phyloP scores from a whole-genome alignment of 2,329 filamentous ascomycete species.

The Dryadomyces sulphureus region DNA sequence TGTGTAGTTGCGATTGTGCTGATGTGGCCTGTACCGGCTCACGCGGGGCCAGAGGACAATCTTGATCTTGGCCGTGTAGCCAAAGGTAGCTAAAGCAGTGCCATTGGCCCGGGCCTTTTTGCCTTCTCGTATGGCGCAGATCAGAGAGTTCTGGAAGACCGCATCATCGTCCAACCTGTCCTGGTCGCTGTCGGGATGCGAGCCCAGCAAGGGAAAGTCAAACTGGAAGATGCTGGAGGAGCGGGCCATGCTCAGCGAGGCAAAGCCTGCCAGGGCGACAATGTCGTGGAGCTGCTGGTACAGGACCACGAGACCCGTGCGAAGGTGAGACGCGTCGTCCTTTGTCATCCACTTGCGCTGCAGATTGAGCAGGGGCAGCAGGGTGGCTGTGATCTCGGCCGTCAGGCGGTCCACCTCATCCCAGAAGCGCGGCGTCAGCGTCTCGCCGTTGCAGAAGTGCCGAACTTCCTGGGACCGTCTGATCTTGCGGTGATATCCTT shows the following conservation, averaged over 20 bases:
- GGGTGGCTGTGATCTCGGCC: slow-evolving; percentile 17
- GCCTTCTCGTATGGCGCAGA: not conserved
- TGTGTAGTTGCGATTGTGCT: not conserved
- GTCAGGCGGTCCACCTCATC: slow-evolving; percentile 20
- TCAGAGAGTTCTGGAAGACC: slow-evolving; percentile 5
- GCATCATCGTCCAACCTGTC: slow-evolving; percentile 4
- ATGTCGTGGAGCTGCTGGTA: slow-evolving; percentile 19
- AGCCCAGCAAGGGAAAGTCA: slow-evolving; percentile 15
- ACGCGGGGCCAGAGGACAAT: slow-evolving; percentile 17
- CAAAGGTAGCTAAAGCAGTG: not conserved
- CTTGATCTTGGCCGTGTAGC: slow-evolving; percentile 16
- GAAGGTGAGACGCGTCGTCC: not conserved
- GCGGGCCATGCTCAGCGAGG: slow-evolving; percentile 17
- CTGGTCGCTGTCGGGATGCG: slow-evolving; percentile 13
- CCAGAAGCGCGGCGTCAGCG: slow-evolving; percentile 22
- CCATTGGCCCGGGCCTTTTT: not conserved
- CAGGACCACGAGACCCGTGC: slow-evolving; percentile 12
- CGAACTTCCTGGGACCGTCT: slow-evolving; percentile 17
- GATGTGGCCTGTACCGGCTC: slow-evolving; percentile 14
- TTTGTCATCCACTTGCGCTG: slow-evolving; percentile 10
- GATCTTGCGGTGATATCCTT: slow-evolving; percentile 22
- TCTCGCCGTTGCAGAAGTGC: slow-evolving; percentile 11
- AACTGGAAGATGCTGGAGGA: slow-evolving; percentile 18
- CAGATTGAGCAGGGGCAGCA: slow-evolving; percentile 21
- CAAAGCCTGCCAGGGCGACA: slow-evolving; percentile 17